These are phyloP conservation scores for Metarhizium album DNA, from an alignment of 2,329 filamentous ascomycete genomes.

Conservation along the genomic window DNA sequence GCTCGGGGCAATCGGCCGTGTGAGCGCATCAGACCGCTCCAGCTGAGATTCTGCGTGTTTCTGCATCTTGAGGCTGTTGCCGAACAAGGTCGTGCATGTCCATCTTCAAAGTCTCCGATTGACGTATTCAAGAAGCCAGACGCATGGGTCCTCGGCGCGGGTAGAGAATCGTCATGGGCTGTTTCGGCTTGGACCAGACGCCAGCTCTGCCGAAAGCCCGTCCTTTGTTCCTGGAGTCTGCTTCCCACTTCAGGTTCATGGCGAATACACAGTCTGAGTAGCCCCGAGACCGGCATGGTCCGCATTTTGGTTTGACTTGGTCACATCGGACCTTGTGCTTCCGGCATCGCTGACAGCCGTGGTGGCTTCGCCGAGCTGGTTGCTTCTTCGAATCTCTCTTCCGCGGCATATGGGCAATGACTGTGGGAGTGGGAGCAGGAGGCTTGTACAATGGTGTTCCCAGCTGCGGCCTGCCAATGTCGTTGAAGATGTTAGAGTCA, in stretches of 20 bases:
- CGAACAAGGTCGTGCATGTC: neutral
- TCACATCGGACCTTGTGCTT: slow-evolving; percentile 15
- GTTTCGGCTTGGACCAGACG: slow-evolving; percentile 15
- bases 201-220: slow-evolving; percentile 19
- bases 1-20: neutral
- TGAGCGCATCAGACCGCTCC: neutral
- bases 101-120: neutral
- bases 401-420: slow-evolving; percentile 3
- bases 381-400: slow-evolving; percentile 6
- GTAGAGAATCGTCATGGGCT: neutral
- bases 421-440: too few relatives aligned
- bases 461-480: too few relatives aligned
- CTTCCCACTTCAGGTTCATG: slow-evolving; percentile 16
- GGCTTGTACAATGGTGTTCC: too few relatives aligned
- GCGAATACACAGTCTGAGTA: slow-evolving; percentile 9
- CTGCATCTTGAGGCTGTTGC: neutral
- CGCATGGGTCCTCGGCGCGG: neutral
- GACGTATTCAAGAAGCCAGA: neutral
- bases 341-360: slow-evolving; percentile 15
- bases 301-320: slow-evolving; percentile 12
- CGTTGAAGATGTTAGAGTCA: too few relatives aligned
- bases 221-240: slow-evolving; percentile 15
- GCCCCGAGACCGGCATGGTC: slow-evolving; percentile 11
- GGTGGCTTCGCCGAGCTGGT: slow-evolving; percentile 11
- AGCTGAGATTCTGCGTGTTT: neutral